Conservation (phyloP, 31 red algal species). For the Endocladia muricata region DNA sequence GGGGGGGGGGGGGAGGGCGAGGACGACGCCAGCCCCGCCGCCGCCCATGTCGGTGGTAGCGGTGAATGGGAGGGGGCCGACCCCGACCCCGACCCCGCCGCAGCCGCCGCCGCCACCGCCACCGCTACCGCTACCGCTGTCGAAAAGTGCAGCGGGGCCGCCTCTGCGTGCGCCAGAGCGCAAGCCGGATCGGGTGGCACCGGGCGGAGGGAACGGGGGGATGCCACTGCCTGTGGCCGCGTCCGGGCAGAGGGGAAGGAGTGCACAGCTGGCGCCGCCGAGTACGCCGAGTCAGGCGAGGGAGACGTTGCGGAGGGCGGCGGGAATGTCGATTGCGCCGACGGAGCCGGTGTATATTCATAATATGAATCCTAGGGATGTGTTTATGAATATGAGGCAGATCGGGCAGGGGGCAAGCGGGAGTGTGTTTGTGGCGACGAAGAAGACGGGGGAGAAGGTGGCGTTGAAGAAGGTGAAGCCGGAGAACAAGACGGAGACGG, state of each 20-base stretch:
- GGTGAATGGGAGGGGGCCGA: too few relatives aligned
- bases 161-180: too few relatives aligned
- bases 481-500: constrained; percentile 54
- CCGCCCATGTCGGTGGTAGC: too few relatives aligned
- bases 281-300: neutral
- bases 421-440: constrained; percentile 51
- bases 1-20: constrained; percentile 15
- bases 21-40: constrained; percentile 54
- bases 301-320: constrained; percentile 17
- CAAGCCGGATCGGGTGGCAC: too few relatives aligned
- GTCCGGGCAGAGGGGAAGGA: neutral
- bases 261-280: neutral
- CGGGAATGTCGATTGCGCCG: constrained; percentile 54
- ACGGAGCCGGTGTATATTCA: constrained; percentile 28
- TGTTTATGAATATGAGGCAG: constrained; percentile 43
- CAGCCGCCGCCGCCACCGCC: too few relatives aligned
- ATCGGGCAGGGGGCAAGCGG: constrained; percentile 65
- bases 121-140: too few relatives aligned
- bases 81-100: too few relatives aligned
- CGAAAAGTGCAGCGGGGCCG: too few relatives aligned
- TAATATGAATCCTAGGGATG: constrained; percentile 32
- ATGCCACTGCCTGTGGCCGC: neutral
- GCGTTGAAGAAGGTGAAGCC: constrained; percentile 70
- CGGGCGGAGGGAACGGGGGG: too few relatives aligned
- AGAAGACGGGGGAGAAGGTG: constrained; percentile 34